Evolutionary conservation across 441 rosid species (phyloP), one percentile per base, ranked within the genome.

Genomic region (Erodium moschatum): DNA sequence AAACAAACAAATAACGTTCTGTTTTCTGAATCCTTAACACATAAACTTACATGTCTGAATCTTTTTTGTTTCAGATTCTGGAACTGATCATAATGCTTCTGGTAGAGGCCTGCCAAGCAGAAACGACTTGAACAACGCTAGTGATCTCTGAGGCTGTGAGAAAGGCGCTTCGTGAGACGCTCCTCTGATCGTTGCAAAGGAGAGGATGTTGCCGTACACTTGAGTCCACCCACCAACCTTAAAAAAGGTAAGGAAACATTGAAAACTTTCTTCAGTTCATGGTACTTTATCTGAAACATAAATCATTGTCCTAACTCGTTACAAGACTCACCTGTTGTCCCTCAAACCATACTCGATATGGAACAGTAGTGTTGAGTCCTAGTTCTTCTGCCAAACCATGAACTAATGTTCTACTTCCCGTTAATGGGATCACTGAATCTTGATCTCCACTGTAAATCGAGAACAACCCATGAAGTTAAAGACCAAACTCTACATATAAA

Each of bases 171-270:
- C 95, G 16, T 93, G 98, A 5, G 98, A 83, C 65, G 97, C 97
- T 79, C 98, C 97, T 85, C 97, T 80, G 27, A 90, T 88, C 52
- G 98, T 93, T 18, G 98, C 97, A 78, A 89, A 93, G 2, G 97
- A 83, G 69, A 93, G 74, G 58, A 86, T 70, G 68, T 87, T 74
- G 2, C 92, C 91, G 67, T 89, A 87, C 66, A 89, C 98, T 78
- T 90, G 95, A 70, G 98, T 93, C 98, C 98, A 90, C 46, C 98
- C 97, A 13, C 97, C 98, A 35, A 93, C 98, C 98, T 93, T 76
- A 79, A 75, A 24, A 24, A 24, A 24, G 27, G 27, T 24, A 24
- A 24, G 27, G 27, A 33, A 33, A 33, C 38, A 33, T 33, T 5
- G 6, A 33, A 33, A 33, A 33, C 38, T 33, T 5, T 33, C 38